Evolutionary conservation across 495 filamentous ascomycete genomes (phyloP), one percentile per base, ranked within the genome.

Genomic region (Viridothelium virens): DNA sequence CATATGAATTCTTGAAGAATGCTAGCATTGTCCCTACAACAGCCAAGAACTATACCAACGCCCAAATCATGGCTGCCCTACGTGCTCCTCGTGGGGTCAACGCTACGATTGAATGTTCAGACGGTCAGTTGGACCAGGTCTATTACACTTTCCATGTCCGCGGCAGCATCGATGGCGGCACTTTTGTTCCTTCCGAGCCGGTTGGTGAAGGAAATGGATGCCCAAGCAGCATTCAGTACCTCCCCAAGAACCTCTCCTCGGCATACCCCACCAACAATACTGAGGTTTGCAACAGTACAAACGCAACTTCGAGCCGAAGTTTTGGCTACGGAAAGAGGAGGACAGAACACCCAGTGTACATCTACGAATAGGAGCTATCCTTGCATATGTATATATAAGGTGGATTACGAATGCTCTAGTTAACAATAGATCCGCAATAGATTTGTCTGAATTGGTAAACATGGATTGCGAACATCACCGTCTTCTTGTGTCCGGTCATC

Each of bases 141-240:
- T 91, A 88, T 87, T 93, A 92, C 71, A 83, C 84, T 62, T 93
- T 86, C 76, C 86, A 91, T 68, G 82, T 92, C 31, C 81, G 82
- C 62, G 90, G 90, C 31, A 86, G 83, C 65, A 74, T 92, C 47
- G 87, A 89, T 70, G 85, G 80, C 10, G 90, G 90, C n/a, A 76
- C 84, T 61, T 92, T 92, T 70, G 80, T 91, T 33, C 79, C 89
- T 34, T 77, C 83, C 1, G 63, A 78, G 11, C 84, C 85, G 73
- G 84, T 84, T 84, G 50, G 50, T 34, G 48, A 56, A 44, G 56
- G 61, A 2, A 63, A 53, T 33, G 37, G 67, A 38, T 69, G 67
- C 47, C 67, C 67, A 34, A 9, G 33, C 18, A 67, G 16, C 18
- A 47, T 69, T 53, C 41, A 47, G 39, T 69, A 69, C 50, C 59